Base-by-base conservation (phyloP, 148 eudicot species). In the Chenopodium album region DNA sequence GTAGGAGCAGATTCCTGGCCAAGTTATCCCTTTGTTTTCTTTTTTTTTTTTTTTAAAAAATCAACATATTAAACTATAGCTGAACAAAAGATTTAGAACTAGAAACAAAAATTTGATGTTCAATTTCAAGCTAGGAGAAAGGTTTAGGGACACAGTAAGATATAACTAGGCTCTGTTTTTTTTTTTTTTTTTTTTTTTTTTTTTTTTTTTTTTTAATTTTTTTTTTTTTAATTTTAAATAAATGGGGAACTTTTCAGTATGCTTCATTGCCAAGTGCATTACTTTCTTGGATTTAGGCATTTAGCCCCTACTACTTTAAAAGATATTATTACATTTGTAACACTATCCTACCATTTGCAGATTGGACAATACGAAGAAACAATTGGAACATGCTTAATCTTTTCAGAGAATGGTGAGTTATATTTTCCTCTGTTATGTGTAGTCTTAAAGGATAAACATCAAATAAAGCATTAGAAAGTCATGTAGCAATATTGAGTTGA, bases 321-420 rank as follows among this genome's bases (percentile, higher is more conserved):
- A n/a, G 0, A 7, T 14, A 2, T 71, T 71, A 13, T 11, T 1
- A 34, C 1, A 7, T 34, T 31, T 44, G n/a, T 34, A 19, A 41
- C 11, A 41, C 7, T 71, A 8, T 17, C 47, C 23, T 60, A 8
- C 4, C 22, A 19, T 67, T 62, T 77, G 85, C 90, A 94, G 98
- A 85, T 94, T 76, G 98, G 97, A 44, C 91, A 90, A 80, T 94
- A 94, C 64, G 91, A 90, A 85, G 98, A 94, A 86, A 94, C 97
- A 50, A 79, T 92, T 32, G 98, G 98, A 82, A 91, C 98, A 69
- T 94, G 94, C 86, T 83, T 94, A 76, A 88, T 92, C 29, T 92
- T 94, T 82, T 88, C 85, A 50, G 98, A 91, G 84, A 85, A 70
- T 8, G 93, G 93, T 90, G 81, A 85, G 89, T 83, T 63, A 59